Evolutionary conservation across 495 filamentous ascomycete species (phyloP), one percentile per base, ranked within the genome.

Genomic region (Hyaloscypha variabilis): DNA sequence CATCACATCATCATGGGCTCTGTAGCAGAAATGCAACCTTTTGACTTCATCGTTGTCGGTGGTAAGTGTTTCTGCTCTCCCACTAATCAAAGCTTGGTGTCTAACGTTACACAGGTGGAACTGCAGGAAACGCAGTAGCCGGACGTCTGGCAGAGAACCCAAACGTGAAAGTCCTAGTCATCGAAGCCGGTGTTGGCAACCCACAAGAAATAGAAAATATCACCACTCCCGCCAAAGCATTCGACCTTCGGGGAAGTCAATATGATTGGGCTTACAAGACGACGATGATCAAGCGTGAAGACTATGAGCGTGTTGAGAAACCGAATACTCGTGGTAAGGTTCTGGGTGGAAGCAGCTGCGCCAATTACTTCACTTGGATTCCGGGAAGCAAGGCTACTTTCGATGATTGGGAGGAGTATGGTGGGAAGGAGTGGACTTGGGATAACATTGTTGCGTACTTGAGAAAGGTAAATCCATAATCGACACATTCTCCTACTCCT

Each of bases 81-180:
- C 31, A 6, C 13, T 34, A 8, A 34, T 34, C 13, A 13, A 34
- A 34, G 2, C 13, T 34, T 34, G n/a, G n/a, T n/a, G n/a, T n/a
- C n/a, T 34, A 34, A 34, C 31, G 13, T 6, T 8, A 34, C 6
- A 8, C 31, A 34, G 92, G 91, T 58, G 92, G 92, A 71, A 95
- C 92, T 28, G 91, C 92, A 8, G 92, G 92, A 58, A 90, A 91
- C 73, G 90, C 92, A 39, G 87, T 96, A 69, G 92, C 91, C 51
- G 75, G 75, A 8, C 75, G 77, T 57, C 68, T 79, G 3, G 80
- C 77, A 26, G 86, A 87, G 59, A 75, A 81, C 62, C 69, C 74
- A 17, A 55, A 74, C 34, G 68, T 78, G 1, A 42, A 66, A 6
- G 77, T 88, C 11, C 58, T 84, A 1, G 78, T 87, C 8, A 71